Percentiles rank a stretch among this genome's conserved stretches.
Evolutionary conservation across 1,139 yeast genomes (phyloP).

Genomic region (Yamadazyma friedrichii): DNA sequence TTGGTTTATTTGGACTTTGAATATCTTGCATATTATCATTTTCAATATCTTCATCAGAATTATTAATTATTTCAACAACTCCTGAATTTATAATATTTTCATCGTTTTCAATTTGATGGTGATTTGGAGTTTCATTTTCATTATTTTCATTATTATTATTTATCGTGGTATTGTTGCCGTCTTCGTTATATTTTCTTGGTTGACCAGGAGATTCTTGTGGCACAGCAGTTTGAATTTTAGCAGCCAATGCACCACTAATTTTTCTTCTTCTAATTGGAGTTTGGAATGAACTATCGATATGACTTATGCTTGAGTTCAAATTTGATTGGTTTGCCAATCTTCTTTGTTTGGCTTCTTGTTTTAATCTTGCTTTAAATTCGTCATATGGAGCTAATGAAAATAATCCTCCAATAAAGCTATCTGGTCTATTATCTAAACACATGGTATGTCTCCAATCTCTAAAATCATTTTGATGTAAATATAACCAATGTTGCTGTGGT

Average conservation of each 20-base stretch:
- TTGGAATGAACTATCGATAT: conserved; percentile 48
- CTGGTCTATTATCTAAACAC: conserved; percentile 74
- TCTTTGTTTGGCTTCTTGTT: conserved; percentile 45
- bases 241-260: conserved; percentile 67
- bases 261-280: conserved; percentile 76
- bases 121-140: background rate
- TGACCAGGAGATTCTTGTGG: conserved; percentile 96
- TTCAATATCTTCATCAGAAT: conserved; percentile 38
- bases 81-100: conserved; percentile 18
- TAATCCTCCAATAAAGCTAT: conserved; percentile 73
- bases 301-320: conserved; percentile 28
- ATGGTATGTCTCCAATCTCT: conserved; percentile 95
- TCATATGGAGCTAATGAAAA: conserved; percentile 66
- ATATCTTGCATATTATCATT: conserved; percentile 26
- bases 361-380: conserved; percentile 48
- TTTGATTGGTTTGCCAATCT: conserved; percentile 34
- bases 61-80: conserved; percentile 25
- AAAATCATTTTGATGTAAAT: conserved; percentile 91
- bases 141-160: conserved; percentile 3
- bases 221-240: conserved; percentile 70
- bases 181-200: conserved; percentile 68
- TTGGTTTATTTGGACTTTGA: conserved; percentile 21
- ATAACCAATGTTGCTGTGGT: conserved; percentile 98
- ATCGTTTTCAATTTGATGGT: background rate
- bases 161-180: conserved; percentile 15